These are phyloP conservation scores for Lasiodiplodia gonubiensis DNA, from an alignment of 2,329 filamentous ascomycete genomes.

Conservation along the genomic window DNA sequence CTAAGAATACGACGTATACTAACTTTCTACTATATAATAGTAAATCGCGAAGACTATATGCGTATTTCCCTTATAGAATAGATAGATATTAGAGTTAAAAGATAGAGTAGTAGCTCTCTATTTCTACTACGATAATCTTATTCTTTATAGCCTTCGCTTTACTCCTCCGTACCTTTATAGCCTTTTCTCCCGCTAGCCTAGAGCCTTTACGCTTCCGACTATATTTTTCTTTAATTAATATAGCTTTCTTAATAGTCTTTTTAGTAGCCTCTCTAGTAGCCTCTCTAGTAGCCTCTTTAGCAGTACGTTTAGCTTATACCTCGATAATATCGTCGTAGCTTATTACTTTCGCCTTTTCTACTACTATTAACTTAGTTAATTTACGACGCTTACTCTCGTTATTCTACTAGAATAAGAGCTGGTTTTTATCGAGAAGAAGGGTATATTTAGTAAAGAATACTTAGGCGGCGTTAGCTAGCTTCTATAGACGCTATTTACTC, in stretches of 20 bases:
- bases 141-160: constrained; percentile 21
- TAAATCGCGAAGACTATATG: no score
- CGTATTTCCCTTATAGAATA: no score
- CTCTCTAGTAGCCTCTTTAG: constrained; percentile 34
- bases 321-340: constrained; percentile 35
- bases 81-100: constrained; percentile 10
- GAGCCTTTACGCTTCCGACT: neutral
- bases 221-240: constrained; percentile 15
- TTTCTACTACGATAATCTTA: constrained; percentile 23
- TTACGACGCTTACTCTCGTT: no score
- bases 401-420: no score
- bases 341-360: no score
- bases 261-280: constrained; percentile 1
- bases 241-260: neutral
- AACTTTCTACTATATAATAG: no score
- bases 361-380: no score
- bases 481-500: constrained; percentile 33
- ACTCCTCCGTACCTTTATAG: constrained; percentile 25
- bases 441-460: constrained; percentile 35
- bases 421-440: constrained; percentile 38
- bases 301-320: constrained; percentile 34
- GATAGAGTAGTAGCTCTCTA: constrained; percentile 23
- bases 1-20: no score
- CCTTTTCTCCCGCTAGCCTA: constrained; percentile 2
- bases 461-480: constrained; percentile 36